These are phyloP conservation scores for Claviceps pusilla DNA, from an alignment of 2,329 filamentous ascomycete species.

Conservation along the genomic window DNA sequence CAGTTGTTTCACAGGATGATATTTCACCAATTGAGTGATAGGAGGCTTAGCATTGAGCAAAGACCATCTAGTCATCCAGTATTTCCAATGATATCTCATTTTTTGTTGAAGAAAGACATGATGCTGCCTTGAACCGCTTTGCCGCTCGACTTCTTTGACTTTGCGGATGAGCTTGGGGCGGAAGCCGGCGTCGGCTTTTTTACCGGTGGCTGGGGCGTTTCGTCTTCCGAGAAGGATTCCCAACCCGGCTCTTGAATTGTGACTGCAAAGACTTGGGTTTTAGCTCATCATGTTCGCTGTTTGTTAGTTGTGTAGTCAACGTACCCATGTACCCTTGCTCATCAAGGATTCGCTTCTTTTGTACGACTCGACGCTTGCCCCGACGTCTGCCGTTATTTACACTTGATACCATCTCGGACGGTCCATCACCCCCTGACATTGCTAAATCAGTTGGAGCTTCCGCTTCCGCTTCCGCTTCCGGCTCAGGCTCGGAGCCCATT, in stretches of 20 bases:
- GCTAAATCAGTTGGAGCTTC: constrained; percentile 17
- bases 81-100: constrained; percentile 25
- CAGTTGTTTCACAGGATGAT: neutral
- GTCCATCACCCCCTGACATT: constrained; percentile 26
- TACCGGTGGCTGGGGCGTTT: constrained; percentile 36
- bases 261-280: constrained; percentile 35
- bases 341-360: constrained; percentile 75
- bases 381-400: constrained; percentile 48
- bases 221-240: constrained; percentile 91
- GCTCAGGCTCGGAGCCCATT: constrained; percentile 8
- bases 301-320: constrained; percentile 15
- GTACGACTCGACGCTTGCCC: constrained; percentile 66
- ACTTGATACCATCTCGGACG: constrained; percentile 38
- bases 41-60: neutral
- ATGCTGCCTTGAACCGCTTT: constrained; percentile 64
- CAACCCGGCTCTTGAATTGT: constrained; percentile 72
- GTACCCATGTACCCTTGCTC: constrained; percentile 79
- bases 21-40: neutral
- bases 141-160: constrained; percentile 38
- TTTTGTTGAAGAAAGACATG: constrained; percentile 86
- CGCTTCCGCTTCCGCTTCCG: constrained; percentile 22
- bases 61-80: neutral
- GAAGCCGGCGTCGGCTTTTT: constrained; percentile 38
- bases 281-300: neutral
- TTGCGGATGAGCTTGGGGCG: constrained; percentile 32